Base-by-base conservation (phyloP, 2,329 filamentous ascomycete genomes). In the Gyromitra esculenta region DNA sequence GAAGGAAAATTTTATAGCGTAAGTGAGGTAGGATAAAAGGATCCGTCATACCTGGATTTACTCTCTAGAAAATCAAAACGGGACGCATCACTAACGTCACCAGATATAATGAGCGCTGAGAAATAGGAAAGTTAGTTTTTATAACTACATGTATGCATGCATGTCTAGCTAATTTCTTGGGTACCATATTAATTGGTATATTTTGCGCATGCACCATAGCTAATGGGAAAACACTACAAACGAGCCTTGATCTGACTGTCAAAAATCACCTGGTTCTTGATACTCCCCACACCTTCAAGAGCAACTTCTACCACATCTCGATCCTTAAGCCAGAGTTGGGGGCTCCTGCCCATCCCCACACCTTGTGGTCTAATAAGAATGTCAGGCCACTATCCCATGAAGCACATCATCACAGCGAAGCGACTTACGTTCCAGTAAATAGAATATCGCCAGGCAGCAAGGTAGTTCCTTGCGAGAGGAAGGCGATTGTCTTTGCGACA, bases 261-360 rank as follows among this genome's bases (percentile, higher is more conserved):
- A 81, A 81, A 84, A 84, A 56, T 83, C 82, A 56, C 85, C 82
- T 59, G 81, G 82, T 80, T 86, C 85, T 64, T 82, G 77, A 79
- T 84, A 13, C 86, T 87, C 31, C 91, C 91, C 5, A 93, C 88
- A 0, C 86, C 85, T 80, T 92, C 89, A 0, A 93, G 85, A 5
- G 86, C 86, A 64, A 93, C 91, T 81, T 92, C 89, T 21, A 92
- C 90, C 25, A 89, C 83, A 82, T 93, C 91, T 3, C 90, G 89
- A 82, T 93, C 87, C 82, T 90, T 89, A 73, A 93, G 84, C 89
- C 90, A 92, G 8, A 91, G 80, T 73, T 87, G 88, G 1, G 91
- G 90, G 15, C 41, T 71, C 65, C 67, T 79, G 13, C 90, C 91
- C 88, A 91, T 90, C 0, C 89, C 91, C 21, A 93, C 91, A 41